Evolutionary conservation across 2,329 filamentous ascomycete species (phyloP).

Genomic region (Dothidotthia symphoricarpi): DNA sequence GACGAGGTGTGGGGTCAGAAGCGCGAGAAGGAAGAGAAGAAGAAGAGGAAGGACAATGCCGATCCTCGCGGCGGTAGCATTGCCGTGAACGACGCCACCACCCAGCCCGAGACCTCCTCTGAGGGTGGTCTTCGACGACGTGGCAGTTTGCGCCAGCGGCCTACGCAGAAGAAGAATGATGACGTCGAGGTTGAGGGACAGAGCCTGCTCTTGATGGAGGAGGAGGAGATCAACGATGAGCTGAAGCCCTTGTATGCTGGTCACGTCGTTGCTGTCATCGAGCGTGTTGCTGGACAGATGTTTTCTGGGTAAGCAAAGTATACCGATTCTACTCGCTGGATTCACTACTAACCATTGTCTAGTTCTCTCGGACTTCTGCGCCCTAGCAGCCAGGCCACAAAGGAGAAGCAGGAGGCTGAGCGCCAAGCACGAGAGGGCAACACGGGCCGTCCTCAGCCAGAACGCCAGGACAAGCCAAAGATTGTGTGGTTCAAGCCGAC

Average conservation of each 20-base stretch:
- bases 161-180: constrained; percentile 99
- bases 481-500: constrained; percentile 99
- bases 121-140: constrained; percentile 89
- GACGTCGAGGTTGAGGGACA: constrained; percentile 98
- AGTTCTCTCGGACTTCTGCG: constrained; percentile 87
- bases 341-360: constrained; percentile 9
- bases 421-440: constrained; percentile 83
- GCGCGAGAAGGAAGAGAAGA: constrained; percentile 99
- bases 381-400: constrained; percentile 96
- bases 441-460: constrained; percentile 69
- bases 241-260: constrained; percentile 96
- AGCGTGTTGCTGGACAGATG: constrained; percentile 97
- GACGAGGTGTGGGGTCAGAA: constrained; percentile 99
- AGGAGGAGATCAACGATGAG: constrained; percentile 98
- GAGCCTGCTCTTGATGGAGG: constrained; percentile 91
- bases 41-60: constrained; percentile 98
- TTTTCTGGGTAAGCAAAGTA: constrained; percentile 66
- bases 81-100: constrained; percentile 62
- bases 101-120: constrained; percentile 57
- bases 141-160: constrained; percentile 91
- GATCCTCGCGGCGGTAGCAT: constrained; percentile 80
- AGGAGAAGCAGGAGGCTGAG: constrained; percentile 99
- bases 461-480: constrained; percentile 95
- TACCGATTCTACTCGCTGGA: neutral
- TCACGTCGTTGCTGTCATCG: constrained; percentile 94